Conservation (phyloP, 768 basidiomycete species). For the Auricularia sp. region DNA sequence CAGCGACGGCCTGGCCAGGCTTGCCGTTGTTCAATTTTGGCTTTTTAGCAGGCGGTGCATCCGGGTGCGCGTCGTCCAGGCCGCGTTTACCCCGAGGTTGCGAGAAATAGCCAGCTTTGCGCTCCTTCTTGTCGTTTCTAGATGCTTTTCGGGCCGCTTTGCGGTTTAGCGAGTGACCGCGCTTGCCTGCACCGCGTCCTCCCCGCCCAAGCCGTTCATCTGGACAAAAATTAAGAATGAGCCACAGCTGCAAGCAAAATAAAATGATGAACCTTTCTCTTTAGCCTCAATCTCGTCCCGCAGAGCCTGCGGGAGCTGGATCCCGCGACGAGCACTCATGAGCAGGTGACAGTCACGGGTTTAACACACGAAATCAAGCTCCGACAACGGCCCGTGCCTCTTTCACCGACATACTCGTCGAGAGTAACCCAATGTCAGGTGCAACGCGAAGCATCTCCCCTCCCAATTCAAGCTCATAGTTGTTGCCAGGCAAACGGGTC, state of each 20-base stretch:
- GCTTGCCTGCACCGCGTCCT: neutral
- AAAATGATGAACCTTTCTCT: neutral
- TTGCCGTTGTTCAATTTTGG: slow-evolving; percentile 19
- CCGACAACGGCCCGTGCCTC: no score
- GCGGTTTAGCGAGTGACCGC: slow-evolving; percentile 24
- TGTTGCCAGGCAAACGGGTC: no score
- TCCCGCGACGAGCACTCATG: neutral
- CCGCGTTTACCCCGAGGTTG: slow-evolving; percentile 1
- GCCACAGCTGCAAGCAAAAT: neutral
- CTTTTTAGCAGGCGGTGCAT: slow-evolving; percentile 34
- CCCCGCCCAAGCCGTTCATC: neutral
- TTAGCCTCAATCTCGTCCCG: neutral
- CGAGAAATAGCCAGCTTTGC: slow-evolving; percentile 52
- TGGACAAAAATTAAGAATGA: neutral
- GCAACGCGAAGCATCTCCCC: no score
- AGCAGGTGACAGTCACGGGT: no score
- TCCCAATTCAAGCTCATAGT: no score
- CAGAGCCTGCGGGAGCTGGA: neutral
- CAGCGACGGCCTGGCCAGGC: slow-evolving; percentile 2
- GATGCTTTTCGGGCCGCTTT: slow-evolving; percentile 58
- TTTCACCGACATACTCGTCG: no score
- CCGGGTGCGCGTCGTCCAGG: neutral
- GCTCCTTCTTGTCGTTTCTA: slow-evolving; percentile 47
- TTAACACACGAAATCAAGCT: no score
- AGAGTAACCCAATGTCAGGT: no score